Conservation (phyloP, 306 rosid genomes). For the Dalbergia cultrata region DNA sequence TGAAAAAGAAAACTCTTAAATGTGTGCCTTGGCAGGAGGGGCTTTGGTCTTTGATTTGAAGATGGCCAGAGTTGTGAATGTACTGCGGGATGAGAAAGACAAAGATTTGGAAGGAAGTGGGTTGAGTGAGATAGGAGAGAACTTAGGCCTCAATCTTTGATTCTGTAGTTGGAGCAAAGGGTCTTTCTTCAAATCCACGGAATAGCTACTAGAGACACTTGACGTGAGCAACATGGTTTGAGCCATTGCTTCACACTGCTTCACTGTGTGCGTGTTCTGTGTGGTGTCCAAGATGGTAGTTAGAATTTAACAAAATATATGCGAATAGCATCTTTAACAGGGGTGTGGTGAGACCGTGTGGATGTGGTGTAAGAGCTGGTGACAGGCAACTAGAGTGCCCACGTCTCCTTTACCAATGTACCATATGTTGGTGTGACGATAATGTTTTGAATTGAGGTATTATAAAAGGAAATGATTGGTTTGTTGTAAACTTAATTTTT, state of each 20-base stretch:
- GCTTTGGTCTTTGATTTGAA: constrained; percentile 90
- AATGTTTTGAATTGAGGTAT: constrained; percentile 46
- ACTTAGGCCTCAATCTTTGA: constrained; percentile 71
- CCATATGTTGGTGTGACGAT: constrained; percentile 52
- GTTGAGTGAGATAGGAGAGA: constrained; percentile 56
- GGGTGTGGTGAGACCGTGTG: constrained; percentile 69
- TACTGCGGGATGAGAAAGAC: constrained; percentile 45
- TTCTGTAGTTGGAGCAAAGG: constrained; percentile 62
- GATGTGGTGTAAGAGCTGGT: constrained; percentile 59
- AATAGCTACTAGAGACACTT: constrained; percentile 66
- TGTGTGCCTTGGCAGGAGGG: constrained; percentile 69
- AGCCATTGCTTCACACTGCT: constrained; percentile 63
- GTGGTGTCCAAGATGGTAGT: background rate
- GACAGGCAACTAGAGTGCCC: constrained; percentile 76
- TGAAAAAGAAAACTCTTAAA: background rate
- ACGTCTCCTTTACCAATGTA: constrained; percentile 58
- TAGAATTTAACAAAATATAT: constrained; percentile 35
- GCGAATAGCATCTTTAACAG: constrained; percentile 28
- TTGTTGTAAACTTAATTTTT: constrained; percentile 15
- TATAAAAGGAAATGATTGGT: background rate
- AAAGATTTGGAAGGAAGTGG: constrained; percentile 54
- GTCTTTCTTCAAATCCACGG: constrained; percentile 63
- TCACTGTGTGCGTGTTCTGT: background rate
- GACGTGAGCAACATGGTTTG: constrained; percentile 89
- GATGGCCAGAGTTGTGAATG: constrained; percentile 64